Percentiles rank a stretch among this genome's conserved stretches.
These are phyloP conservation scores for Raphanus raphanistrum DNA, from an alignment of 345 rosid genomes.

Conservation along the genomic window DNA sequence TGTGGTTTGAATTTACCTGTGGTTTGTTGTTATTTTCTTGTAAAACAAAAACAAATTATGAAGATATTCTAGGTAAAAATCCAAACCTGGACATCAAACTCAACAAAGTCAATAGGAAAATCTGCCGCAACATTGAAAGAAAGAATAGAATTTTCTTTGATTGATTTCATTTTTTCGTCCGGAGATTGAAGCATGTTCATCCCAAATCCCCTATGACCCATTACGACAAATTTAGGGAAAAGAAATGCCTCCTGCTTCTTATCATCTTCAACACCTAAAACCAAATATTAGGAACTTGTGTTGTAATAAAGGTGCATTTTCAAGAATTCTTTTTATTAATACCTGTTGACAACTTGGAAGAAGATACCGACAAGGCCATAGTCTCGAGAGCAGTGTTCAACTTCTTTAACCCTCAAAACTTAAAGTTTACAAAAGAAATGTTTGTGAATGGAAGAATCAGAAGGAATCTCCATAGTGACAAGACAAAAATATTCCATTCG, in stretches of 20 bases:
- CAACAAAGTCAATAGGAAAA: constrained; percentile 59
- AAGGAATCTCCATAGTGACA: constrained; percentile 21
- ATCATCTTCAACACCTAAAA: constrained; percentile 38
- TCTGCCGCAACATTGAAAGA: constrained; percentile 59
- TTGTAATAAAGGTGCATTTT: neutral
- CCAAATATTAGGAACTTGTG: neutral
- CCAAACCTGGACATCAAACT: constrained; percentile 77
- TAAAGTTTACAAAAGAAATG: neutral
- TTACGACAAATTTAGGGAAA: constrained; percentile 54
- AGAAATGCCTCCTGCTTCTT: constrained; percentile 16
- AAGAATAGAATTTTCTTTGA: constrained; percentile 65
- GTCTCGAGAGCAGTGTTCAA: constrained; percentile 50
- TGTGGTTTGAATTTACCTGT: neutral
- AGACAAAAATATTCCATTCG: constrained; percentile 25
- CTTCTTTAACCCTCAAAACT: constrained; percentile 4
- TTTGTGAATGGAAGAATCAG: neutral
- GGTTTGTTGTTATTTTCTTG: neutral
- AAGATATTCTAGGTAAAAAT: neutral
- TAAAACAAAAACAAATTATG: constrained; percentile 3
- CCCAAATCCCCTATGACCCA: constrained; percentile 74
- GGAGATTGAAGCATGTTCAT: constrained; percentile 59
- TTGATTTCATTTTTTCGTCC: constrained; percentile 48
- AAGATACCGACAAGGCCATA: constrained; percentile 32
- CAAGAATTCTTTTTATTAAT: neutral
- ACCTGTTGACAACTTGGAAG: constrained; percentile 39